A percentile compares a stretch with the other conserved stretches of the same genome.
phyloP scores from a whole-genome alignment of 1,284 basidiomycete species.

The Hypsizygus ulmarius region DNA sequence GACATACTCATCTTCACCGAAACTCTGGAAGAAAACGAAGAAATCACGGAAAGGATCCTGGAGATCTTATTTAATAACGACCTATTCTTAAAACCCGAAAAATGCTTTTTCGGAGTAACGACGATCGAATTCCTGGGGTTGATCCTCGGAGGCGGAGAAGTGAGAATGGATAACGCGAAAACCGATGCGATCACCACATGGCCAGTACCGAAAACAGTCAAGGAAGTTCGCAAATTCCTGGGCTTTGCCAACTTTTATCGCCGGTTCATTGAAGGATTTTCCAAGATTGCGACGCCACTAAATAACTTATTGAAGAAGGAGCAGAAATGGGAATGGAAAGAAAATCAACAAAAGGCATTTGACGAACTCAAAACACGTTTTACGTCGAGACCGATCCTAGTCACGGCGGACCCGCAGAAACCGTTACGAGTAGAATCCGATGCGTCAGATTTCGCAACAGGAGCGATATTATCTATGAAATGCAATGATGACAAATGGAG shows the following conservation, averaged over 20 bases:
- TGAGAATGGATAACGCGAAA: slow-evolving; percentile 31
- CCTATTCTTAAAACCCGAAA: slow-evolving; percentile 26
- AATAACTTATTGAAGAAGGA: slow-evolving; percentile 25
- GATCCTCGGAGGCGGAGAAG: slow-evolving; percentile 20
- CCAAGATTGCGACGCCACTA: slow-evolving; percentile 30
- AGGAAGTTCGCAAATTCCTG: slow-evolving; percentile 26
- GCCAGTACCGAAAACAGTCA: slow-evolving; percentile 23
- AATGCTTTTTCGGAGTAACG: slow-evolving; percentile 27
- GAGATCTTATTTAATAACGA: slow-evolving; percentile 17
- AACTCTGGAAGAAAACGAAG: slow-evolving; percentile 20
- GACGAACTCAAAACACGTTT: slow-evolving; percentile 2
- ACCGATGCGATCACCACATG: slow-evolving; percentile 27
- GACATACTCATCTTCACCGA: slow-evolving; percentile 30
- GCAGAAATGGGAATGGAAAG: slow-evolving; percentile 9
- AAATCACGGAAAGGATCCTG: slow-evolving; percentile 15
- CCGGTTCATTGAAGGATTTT: slow-evolving; percentile 39
- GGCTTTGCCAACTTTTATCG: slow-evolving; percentile 45
- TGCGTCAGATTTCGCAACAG: slow-evolving; percentile 13
- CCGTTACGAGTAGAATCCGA: slow-evolving; percentile 12
- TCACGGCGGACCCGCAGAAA: not conserved
- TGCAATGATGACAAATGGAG: slow-evolving; percentile 4
- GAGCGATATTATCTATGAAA: slow-evolving; percentile 4
- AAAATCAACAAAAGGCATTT: slow-evolving; percentile 5
- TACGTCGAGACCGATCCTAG: slow-evolving; percentile 2
- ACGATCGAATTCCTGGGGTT: slow-evolving; percentile 30